Conservation (phyloP, 2,329 filamentous ascomycete genomes). For the Aspergillus latus region DNA sequence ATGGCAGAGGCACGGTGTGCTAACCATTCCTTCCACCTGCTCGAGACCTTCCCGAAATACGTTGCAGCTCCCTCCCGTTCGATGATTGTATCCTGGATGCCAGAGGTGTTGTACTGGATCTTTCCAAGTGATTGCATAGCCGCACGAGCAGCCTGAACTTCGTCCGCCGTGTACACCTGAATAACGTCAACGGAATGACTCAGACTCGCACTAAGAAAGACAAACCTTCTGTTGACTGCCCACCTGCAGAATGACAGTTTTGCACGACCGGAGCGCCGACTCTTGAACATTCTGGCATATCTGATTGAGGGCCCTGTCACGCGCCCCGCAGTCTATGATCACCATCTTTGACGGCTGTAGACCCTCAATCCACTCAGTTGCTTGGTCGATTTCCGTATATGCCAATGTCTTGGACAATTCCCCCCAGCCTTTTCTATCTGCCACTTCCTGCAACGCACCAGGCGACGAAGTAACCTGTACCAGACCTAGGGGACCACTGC, state of each 20-base stretch:
- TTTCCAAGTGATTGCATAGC: constrained; percentile 5
- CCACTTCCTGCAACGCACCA: neutral
- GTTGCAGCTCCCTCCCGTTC: neutral
- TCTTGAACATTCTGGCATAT: neutral
- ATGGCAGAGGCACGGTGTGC: neutral
- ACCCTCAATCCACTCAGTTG: constrained; percentile 7
- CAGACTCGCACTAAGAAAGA: neutral
- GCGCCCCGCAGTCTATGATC: constrained; percentile 13
- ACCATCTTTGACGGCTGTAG: constrained; percentile 12
- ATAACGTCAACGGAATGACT: neutral
- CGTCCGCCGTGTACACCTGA: constrained; percentile 13
- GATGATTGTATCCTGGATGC: constrained; percentile 9
- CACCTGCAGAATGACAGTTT: neutral
- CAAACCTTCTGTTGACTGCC: constrained; percentile 11
- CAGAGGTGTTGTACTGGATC: constrained; percentile 17
- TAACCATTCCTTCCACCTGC: constrained; percentile 15
- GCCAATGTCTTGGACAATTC: neutral
- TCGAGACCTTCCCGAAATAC: constrained; percentile 1
- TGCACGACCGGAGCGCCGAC: neutral
- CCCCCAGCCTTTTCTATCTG: neutral
- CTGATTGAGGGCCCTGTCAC: neutral
- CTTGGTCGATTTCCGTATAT: constrained; percentile 7
- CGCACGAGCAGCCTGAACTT: neutral
- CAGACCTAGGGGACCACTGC: constrained; percentile 10
- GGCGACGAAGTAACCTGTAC: constrained; percentile 15